Evolutionary conservation across 2,329 filamentous ascomycete species (phyloP), one percentile per base, ranked within the genome.

Genomic region (Colletotrichum camelliae): DNA sequence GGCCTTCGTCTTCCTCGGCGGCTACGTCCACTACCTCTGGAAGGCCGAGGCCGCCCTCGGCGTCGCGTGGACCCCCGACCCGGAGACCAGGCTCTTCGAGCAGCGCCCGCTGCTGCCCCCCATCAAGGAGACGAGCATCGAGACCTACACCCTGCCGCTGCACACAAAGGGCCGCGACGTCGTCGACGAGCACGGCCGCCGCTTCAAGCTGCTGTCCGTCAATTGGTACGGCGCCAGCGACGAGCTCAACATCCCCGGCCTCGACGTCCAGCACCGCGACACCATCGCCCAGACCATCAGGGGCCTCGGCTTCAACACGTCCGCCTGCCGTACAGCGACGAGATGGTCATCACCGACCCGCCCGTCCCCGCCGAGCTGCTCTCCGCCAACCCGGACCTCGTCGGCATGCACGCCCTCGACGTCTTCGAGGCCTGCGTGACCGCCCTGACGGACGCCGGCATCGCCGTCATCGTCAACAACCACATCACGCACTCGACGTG

Each of bases 211-310:
- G 9, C 85, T 90, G 21, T 92, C 90, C 24, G 86, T 94, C 80
- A 94, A 94, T 84, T 94, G 93, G 93, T 94, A 94, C 81, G 93
- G 93, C 39, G 92, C 90, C 4, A 93, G 91, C 80, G 93, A 94
- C 80, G 89, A 93, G 84, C 86, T 91, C 70, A 93, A 92, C 79
- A 88, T 94, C 13, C 88, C 91, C 0, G 93, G 92, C 1, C 86
- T 94, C 52, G 91, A 94, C 77, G 84, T 92, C 27, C 88, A 89
- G 79, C 91, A 94, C 83, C 91, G 93, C 48, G 86, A 85, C 72
- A 86, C 87, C 24, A 93, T 94, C 77, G 91, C 92, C 5, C 80
- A 84, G 76, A 90, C 89, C 18, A 93, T 94, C 81, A 88, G 89
- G 69, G 81, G 81, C 12, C 85, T 94, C 71, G 93, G 93, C 16